Base-by-base conservation (phyloP, 352 stramenopile species). In the Pythium insidiosum region DNA sequence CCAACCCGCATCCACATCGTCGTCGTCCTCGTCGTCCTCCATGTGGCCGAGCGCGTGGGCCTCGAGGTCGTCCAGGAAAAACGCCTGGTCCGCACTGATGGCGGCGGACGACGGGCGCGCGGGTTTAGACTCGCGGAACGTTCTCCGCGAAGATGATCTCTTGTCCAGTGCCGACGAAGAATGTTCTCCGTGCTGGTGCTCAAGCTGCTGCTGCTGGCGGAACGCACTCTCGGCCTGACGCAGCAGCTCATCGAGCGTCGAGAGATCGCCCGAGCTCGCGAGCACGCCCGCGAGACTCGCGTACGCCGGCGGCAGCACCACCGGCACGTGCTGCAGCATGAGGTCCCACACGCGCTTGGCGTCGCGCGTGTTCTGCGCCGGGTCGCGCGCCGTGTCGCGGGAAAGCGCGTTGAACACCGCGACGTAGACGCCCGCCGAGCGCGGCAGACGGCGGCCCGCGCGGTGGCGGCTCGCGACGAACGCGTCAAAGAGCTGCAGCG, bases 341-440 rank as follows among this genome's bases (percentile, higher is more conserved):
- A 90, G 68, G 39, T 72, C 61, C 80, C 80, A 92, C 12, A 76
- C 70, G 38, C 72, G 72, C 51, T 86, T 74, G 13, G 77, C 77
- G 43, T 89, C 77, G 23, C 56, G 52, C 28, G 73, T 84, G 53
- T 88, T 87, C 15, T 84, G 43, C 38, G 52, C 57, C n/a, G 75
- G 73, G 20, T 79, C 64, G 37, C 80, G 80, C 29, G 70, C 44
- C 13, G 56, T 64, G 37, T 90, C 77, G 16, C 80, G 68, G 6
- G 74, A 87, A 11, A 92, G 61, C n/a, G 80, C 80, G 41, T 92
- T 92, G 47, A 92, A 92, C 5, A 84, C 57, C 4, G 80, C 66
- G 7, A 90, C 56, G 42, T 90, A 92, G 45, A 89, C 72, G 11
- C 62, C 65, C 4, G 74, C 67, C 16, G 55, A 69, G 1, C 58